These are phyloP conservation scores for Apiospora phragmitis DNA, from an alignment of 2,329 filamentous ascomycete species.

Conservation along the genomic window DNA sequence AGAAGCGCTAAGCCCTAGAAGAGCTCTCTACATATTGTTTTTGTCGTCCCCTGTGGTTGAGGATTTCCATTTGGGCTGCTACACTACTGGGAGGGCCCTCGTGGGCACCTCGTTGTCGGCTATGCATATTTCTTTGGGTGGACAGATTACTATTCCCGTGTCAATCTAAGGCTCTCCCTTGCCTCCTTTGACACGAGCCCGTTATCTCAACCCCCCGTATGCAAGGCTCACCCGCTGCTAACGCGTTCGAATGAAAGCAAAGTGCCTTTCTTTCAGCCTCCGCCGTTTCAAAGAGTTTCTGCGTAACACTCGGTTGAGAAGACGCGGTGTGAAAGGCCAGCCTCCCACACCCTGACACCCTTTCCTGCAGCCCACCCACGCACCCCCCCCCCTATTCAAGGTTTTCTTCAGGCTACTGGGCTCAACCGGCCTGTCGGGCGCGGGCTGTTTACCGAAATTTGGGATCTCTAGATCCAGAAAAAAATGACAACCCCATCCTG, in stretches of 20 bases:
- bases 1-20: neutral
- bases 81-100: neutral
- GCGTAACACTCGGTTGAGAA: neutral
- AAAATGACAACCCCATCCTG: neutral
- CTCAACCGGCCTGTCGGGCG: neutral
- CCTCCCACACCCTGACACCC: neutral
- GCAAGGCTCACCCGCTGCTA: neutral
- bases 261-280: neutral
- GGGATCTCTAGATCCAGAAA: neutral
- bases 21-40: neutral
- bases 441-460: neutral
- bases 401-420: neutral
- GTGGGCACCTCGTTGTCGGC: neutral
- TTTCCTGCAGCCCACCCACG: neutral
- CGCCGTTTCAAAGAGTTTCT: slow-evolving; percentile 4
- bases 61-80: neutral
- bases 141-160: neutral
- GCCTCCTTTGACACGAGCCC: neutral
- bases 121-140: neutral
- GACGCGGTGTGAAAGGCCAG: neutral
- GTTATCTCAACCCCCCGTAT: neutral
- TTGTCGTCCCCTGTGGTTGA: neutral
- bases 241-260: neutral
- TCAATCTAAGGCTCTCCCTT: slow-evolving; percentile 3
- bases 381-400: neutral